Percentiles rank a stretch among this genome's conserved stretches.
Conservation (phyloP, 805 yeast genomes). For the Lipomyces spencermartinsiae region DNA sequence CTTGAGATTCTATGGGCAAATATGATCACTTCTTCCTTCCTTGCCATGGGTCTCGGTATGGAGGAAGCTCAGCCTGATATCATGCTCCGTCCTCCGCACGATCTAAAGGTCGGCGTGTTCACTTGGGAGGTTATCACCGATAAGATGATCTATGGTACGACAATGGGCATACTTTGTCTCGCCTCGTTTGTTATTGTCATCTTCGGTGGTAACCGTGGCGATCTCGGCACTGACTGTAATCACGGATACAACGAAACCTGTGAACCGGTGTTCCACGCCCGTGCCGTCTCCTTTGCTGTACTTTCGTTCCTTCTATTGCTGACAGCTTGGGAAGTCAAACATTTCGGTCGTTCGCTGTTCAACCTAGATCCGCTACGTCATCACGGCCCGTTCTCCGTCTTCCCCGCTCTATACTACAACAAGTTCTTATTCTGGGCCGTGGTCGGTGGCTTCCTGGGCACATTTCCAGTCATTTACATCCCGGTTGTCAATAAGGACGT, state of each 20-base stretch:
- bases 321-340: conserved; percentile 86
- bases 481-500: conserved; percentile 85
- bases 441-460: conserved; percentile 67
- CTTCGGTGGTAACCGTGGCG: conserved; percentile 69
- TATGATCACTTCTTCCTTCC: conserved; percentile 79
- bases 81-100: conserved; percentile 70
- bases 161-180: conserved; percentile 72
- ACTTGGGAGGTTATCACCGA: conserved; percentile 72
- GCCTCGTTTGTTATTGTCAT: conserved; percentile 68
- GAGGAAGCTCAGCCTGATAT: conserved; percentile 70
- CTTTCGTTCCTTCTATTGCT: conserved; percentile 87
- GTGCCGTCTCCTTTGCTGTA: conserved; percentile 78
- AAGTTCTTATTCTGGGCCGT: conserved; percentile 84
- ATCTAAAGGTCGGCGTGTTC: conserved; percentile 61
- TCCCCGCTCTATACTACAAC: conserved; percentile 72
- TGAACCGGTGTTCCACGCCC: conserved; percentile 68
- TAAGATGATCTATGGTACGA: conserved; percentile 71
- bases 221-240: conserved; percentile 73
- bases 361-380: conserved; percentile 58
- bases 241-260: conserved; percentile 56
- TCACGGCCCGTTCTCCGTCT: conserved; percentile 37
- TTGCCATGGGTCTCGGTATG: conserved; percentile 82
- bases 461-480: conserved; percentile 85
- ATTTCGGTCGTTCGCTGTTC: conserved; percentile 72
- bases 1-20: conserved; percentile 82